These are phyloP conservation scores for Pleodorina starrii DNA, from an alignment of 139 green algal species.

Conservation along the genomic window DNA sequence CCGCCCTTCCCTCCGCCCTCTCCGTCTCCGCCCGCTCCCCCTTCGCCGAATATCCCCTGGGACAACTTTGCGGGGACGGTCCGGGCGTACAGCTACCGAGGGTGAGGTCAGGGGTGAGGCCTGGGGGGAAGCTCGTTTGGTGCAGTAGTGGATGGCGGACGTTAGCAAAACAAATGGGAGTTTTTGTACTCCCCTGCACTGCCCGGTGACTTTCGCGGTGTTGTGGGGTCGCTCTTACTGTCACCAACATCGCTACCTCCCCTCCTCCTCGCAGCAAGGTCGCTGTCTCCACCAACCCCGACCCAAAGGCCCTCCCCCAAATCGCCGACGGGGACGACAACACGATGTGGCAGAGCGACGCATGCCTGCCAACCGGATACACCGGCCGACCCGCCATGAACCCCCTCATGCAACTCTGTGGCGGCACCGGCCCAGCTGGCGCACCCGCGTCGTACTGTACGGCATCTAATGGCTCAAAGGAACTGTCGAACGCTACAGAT, in stretches of 20 bases:
- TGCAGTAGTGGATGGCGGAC: background rate
- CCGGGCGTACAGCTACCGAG: background rate
- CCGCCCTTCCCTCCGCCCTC: background rate
- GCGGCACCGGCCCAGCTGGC: background rate
- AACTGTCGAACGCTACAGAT: conserved; percentile 1
- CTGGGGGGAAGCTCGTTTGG: background rate
- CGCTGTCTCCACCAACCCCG: conserved; percentile 7
- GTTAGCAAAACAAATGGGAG: no score
- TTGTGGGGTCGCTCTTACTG: background rate
- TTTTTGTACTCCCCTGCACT: background rate
- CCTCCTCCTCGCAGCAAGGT: background rate
- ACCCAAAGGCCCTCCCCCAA: background rate
- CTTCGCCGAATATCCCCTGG: background rate
- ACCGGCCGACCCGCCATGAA: conserved; percentile 34
- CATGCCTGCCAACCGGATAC: conserved; percentile 37
- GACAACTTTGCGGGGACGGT: background rate
- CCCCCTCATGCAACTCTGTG: conserved; percentile 19
- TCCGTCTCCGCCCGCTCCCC: background rate
- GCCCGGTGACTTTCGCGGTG: background rate
- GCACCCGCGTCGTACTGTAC: conserved; percentile 18
- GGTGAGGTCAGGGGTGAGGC: background rate
- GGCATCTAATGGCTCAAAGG: background rate
- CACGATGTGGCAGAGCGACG: conserved; percentile 44
- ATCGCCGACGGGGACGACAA: conserved; percentile 32
- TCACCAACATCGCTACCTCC: background rate